Conservation (phyloP, 2,329 filamentous ascomycete genomes). For the Monosporascus cannonballus region DNA sequence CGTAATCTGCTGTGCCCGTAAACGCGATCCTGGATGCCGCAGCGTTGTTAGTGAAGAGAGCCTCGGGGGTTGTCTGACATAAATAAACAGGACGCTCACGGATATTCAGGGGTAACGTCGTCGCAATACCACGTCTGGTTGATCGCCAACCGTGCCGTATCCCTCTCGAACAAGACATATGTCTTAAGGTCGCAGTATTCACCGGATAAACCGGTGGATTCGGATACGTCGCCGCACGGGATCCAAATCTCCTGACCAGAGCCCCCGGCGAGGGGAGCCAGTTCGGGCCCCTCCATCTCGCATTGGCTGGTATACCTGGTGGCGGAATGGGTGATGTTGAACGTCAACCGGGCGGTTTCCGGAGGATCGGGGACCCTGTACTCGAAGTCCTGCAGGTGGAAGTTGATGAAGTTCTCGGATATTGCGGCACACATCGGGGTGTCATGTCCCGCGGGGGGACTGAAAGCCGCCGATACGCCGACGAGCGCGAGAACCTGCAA, state of each 20-base stretch:
- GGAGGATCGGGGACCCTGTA: slow-evolving; percentile 1
- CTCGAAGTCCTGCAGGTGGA: slow-evolving; percentile 1
- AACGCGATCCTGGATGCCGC: slow-evolving; percentile 1
- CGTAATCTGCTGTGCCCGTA: slow-evolving; percentile 2
- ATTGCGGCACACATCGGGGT: slow-evolving; percentile 1
- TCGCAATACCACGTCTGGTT: slow-evolving; percentile 7
- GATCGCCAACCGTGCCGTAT: neutral
- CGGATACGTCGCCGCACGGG: neutral
- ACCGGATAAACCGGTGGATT: neutral
- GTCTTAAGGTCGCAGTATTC: slow-evolving; percentile 3
- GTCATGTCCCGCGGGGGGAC: slow-evolving; percentile 17
- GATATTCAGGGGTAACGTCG: slow-evolving; percentile 4
- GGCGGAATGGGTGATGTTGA: slow-evolving; percentile 2
- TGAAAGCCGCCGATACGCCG: no score
- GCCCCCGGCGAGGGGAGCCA: neutral
- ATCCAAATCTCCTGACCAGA: neutral
- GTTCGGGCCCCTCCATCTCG: neutral
- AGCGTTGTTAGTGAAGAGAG: neutral
- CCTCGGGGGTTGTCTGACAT: neutral
- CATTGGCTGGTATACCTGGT: slow-evolving; percentile 3
- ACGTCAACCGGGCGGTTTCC: neutral
- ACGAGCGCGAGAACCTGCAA: no score
- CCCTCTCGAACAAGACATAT: slow-evolving; percentile 2
- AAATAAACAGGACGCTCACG: neutral
- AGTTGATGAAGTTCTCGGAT: slow-evolving; percentile 2